These are phyloP conservation scores for Stephania cephalantha DNA, from an alignment of 164 flowering plant genomes.

Conservation along the genomic window DNA sequence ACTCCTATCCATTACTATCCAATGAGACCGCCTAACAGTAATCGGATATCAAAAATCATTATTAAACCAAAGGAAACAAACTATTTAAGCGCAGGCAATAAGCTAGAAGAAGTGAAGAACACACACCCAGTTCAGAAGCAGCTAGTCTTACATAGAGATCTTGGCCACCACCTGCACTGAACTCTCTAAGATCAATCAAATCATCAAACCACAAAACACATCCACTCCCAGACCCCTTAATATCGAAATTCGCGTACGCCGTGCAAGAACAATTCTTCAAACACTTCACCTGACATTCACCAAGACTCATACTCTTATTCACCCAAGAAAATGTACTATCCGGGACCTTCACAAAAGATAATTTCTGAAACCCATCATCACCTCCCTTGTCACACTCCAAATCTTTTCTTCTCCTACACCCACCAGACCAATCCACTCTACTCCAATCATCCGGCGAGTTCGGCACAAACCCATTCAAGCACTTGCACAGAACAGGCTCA, in stretches of 20 bases:
- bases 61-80: background rate
- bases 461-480: conserved; percentile 13
- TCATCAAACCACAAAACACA: conserved; percentile 23
- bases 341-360: conserved; percentile 10
- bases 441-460: background rate
- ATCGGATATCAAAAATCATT: background rate
- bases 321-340: background rate
- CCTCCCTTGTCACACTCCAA: conserved; percentile 3
- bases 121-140: conserved; percentile 21
- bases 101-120: background rate
- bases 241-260: background rate
- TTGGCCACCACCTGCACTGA: conserved; percentile 12
- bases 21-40: no score
- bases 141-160: conserved; percentile 23
- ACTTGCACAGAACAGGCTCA: background rate
- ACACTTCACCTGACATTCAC: conserved; percentile 6
- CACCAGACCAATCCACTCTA: background rate
- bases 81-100: background rate
- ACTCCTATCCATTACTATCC: background rate
- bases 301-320: conserved; percentile 6
- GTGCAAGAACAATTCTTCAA: conserved; percentile 11
- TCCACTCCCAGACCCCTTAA: conserved; percentile 5
- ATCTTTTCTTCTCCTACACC: background rate
- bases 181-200: conserved; percentile 18
- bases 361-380: conserved; percentile 10